Evolutionary conservation across 208 protist species (phyloP).

Genomic region (Crithidia fasciculata): DNA sequence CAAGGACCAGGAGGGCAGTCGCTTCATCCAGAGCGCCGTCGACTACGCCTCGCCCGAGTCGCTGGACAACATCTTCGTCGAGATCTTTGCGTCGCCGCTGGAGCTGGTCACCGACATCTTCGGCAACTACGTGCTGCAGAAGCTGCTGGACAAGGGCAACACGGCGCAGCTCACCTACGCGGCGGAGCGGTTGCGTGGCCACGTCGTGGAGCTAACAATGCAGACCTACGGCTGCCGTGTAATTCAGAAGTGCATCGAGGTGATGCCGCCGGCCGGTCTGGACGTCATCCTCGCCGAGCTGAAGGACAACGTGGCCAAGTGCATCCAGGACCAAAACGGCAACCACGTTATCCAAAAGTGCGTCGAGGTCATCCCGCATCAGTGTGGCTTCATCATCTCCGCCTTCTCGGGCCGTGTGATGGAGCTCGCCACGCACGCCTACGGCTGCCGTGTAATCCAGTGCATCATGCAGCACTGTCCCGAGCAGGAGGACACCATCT

Average conservation of each 20-base stretch:
- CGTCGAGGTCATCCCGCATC: constrained; percentile 95
- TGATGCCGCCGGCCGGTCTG: constrained; percentile 84
- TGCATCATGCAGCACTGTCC: constrained; percentile 97
- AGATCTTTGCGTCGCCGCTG: constrained; percentile 91
- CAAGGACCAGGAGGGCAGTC: constrained; percentile 97
- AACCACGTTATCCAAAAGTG: constrained; percentile 99
- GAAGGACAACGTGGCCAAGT: constrained; percentile 94
- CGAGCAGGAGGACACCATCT: constrained; percentile 89
- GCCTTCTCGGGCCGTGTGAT: constrained; percentile 94
- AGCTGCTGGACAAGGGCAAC: constrained; percentile 97
- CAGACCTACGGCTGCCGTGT: constrained; percentile 98
- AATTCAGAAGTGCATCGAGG: constrained; percentile 98
- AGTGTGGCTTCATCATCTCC: constrained; percentile 97
- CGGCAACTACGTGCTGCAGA: constrained; percentile 99
- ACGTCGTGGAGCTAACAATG: constrained; percentile 95
- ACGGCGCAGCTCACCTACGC: constrained; percentile 81
- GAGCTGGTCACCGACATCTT: constrained; percentile 98
- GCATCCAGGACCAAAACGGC: constrained; percentile 99
- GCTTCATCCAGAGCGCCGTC: constrained; percentile 97
- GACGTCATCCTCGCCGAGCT: constrained; percentile 94
- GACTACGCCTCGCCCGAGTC: constrained; percentile 86
- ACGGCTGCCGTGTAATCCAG: constrained; percentile 99
- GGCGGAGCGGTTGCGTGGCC: constrained; percentile 80
- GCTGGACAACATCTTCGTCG: constrained; percentile 91
- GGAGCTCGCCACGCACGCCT: constrained; percentile 97